Evolutionary conservation across 495 filamentous ascomycete species (phyloP).

Genomic region (Aspergillus diversus): DNA sequence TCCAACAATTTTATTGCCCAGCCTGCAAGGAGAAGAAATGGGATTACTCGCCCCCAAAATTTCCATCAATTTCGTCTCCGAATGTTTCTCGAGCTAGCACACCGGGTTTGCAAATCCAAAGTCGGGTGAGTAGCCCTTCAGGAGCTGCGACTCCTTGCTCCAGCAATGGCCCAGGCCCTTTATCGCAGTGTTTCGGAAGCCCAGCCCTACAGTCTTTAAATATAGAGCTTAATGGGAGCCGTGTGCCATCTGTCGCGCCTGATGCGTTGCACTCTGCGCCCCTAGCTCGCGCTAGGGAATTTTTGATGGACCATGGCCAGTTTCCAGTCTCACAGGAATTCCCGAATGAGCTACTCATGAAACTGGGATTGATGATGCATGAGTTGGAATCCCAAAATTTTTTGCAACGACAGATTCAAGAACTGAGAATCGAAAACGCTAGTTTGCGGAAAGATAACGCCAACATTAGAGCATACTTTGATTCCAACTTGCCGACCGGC

Average conservation of each 20-base stretch:
- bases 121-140: conserved; percentile 10
- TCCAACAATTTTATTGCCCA: conserved; percentile 28
- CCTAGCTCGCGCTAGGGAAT: conserved; percentile 18
- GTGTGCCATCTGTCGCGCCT: background rate
- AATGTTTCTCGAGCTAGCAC: conserved; percentile 22
- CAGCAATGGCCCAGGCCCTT: background rate
- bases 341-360: conserved; percentile 24
- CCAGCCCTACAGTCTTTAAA: background rate
- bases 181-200: background rate
- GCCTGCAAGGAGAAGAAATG: conserved; percentile 31
- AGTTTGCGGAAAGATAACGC: conserved; percentile 29
- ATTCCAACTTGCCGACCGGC: conserved; percentile 20
- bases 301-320: conserved; percentile 19
- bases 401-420: conserved; percentile 22
- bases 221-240: background rate
- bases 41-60: conserved; percentile 29
- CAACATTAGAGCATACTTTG: conserved; percentile 27
- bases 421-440: conserved; percentile 27
- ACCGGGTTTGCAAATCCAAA: conserved; percentile 8
- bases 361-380: conserved; percentile 29
- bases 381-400: conserved; percentile 27
- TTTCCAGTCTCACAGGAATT: conserved; percentile 23
- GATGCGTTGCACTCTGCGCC: background rate
- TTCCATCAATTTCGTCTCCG: conserved; percentile 17
- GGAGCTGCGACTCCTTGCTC: background rate